Evolutionary conservation across 805 yeast species (phyloP).

Genomic region (Wickerhamiella shivajii): DNA sequence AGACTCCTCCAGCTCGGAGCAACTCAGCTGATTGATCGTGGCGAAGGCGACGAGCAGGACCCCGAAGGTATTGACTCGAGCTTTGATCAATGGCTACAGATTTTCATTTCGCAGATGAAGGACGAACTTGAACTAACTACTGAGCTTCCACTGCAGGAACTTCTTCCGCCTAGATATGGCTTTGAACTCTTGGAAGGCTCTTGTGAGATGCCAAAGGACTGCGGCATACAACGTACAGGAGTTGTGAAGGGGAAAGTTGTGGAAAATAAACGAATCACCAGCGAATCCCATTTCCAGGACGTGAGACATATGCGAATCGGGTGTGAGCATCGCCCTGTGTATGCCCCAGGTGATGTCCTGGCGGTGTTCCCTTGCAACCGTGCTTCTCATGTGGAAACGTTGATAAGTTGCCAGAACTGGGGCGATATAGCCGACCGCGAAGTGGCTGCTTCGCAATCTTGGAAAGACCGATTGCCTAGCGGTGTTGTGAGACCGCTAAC

Average conservation of each 20-base stretch:
- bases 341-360: constrained; percentile 68
- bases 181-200: neutral
- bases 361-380: constrained; percentile 66
- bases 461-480: constrained; percentile 18
- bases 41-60: constrained; percentile 81
- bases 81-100: constrained; percentile 58
- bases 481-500: constrained; percentile 52
- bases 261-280: constrained; percentile 48
- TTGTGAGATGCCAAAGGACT: constrained; percentile 18
- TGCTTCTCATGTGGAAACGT: constrained; percentile 42
- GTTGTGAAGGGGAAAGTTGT: constrained; percentile 34
- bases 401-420: constrained; percentile 67
- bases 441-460: constrained; percentile 27
- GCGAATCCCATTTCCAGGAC: constrained; percentile 72
- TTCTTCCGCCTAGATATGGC: constrained; percentile 29
- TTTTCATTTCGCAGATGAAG: constrained; percentile 28
- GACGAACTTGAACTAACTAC: constrained; percentile 15
- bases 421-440: constrained; percentile 50
- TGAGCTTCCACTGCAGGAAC: constrained; percentile 24
- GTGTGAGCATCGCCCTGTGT: constrained; percentile 23
- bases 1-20: constrained; percentile 77
- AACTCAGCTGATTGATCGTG: constrained; percentile 48
- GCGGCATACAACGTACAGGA: neutral
- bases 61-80: constrained; percentile 58
- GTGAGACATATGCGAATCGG: constrained; percentile 49